Percentiles rank a stretch among this genome's conserved stretches.
Evolutionary conservation across 2,329 filamentous ascomycete species (phyloP).

Genomic region (Fusarium domesticum): DNA sequence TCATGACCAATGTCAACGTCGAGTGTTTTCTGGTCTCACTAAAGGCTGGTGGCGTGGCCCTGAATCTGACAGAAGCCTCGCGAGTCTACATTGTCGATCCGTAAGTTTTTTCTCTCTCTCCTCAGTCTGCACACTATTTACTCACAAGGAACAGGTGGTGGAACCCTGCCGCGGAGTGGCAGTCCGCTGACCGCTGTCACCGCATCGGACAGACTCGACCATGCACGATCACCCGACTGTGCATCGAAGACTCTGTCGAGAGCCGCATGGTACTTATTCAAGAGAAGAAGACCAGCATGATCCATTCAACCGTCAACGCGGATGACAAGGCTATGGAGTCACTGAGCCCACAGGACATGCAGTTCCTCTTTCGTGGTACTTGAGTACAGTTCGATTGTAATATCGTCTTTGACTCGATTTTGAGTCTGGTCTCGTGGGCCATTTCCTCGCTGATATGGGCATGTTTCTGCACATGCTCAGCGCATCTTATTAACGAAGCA

Average conservation of each 20-base stretch:
- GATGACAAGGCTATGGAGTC: slow-evolving; percentile 90
- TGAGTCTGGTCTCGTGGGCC: neutral
- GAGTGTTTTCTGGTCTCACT: slow-evolving; percentile 95
- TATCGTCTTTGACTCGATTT: neutral
- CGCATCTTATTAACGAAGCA: neutral
- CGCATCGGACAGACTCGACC: slow-evolving; percentile 93
- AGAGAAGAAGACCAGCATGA: slow-evolving; percentile 99
- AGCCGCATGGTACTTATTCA: slow-evolving; percentile 92
- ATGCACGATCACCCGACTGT: slow-evolving; percentile 89
- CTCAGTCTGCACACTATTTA: slow-evolving; percentile 1
- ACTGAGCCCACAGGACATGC: slow-evolving; percentile 85
- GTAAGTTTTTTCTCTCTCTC: slow-evolving; percentile 51
- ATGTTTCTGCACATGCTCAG: neutral
- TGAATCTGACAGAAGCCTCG: slow-evolving; percentile 93
- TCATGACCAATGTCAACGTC: slow-evolving; percentile 91
- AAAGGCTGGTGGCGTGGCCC: slow-evolving; percentile 91
- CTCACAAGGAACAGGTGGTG: slow-evolving; percentile 69
- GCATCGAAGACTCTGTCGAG: slow-evolving; percentile 96
- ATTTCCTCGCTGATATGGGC: neutral
- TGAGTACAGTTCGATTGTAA: slow-evolving; percentile 24
- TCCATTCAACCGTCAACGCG: slow-evolving; percentile 92
- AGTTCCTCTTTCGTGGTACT: slow-evolving; percentile 85
- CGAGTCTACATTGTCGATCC: slow-evolving; percentile 95
- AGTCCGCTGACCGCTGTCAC: slow-evolving; percentile 89
- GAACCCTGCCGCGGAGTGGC: slow-evolving; percentile 99